Base-by-base conservation (phyloP, 176 grass and related monocot species). In the Oryza brachyantha region DNA sequence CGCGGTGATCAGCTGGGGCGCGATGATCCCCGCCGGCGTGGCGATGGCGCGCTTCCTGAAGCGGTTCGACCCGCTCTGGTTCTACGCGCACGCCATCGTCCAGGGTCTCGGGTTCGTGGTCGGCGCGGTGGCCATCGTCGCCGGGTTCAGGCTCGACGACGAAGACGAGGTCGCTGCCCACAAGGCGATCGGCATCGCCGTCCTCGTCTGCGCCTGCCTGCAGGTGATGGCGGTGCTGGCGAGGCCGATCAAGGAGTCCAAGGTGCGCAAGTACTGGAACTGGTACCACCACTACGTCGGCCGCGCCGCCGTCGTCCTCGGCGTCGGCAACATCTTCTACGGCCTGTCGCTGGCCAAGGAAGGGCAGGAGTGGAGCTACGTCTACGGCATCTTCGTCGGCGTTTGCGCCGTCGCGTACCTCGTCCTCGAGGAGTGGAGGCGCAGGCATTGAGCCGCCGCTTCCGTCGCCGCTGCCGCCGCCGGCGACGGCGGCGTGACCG, bases 231-330 rank as follows among this genome's bases (percentile, higher is more conserved):
- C 91, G 58, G 79, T 90, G 64, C 79, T 93, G 38, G 81, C 80
- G 26, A 74, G 88, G 29, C 91, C 91, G 3, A 64, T 27, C 10
- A 93, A 90, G 79, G 41, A n/a, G 31, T 68, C 91, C 5, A 88
- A 85, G 78, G 55, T 88, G 19, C 70, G 91, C 64, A 63, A 77
- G 35, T 93, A 93, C 42, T 93, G 91, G 89, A 88, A 91, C 66
- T 88, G 84, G 89, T 91, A 91, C 81, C 89, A 91, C 77, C 77
- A 88, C 73, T 68, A 88, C 72, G 70, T 88, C 55, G 89, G 89
- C 52, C 85, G 89, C 32, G 77, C 66, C 13, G 85, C 81, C 2
- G 80, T 88, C n/a, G 74, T 59, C 27, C 84, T 61, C 59, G 60
- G 76, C 76, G 52, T 70, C 5, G 81, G 64, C 50, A 91, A 91